Conservation (phyloP, 1,284 basidiomycete species). For the Melanopsichium pennsylvanicum region DNA sequence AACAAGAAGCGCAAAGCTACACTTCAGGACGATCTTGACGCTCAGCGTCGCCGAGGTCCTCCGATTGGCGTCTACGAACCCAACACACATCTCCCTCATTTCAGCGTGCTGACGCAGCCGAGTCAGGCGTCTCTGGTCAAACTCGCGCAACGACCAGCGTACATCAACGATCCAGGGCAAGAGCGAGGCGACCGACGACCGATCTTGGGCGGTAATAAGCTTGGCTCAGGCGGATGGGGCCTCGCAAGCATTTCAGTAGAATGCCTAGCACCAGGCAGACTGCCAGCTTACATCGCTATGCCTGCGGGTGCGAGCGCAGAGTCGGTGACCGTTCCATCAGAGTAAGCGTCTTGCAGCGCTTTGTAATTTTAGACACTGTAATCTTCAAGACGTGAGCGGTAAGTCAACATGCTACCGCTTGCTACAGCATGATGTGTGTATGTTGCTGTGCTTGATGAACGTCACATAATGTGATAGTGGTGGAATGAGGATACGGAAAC, state of each 20-base stretch:
- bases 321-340: not conserved
- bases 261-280: conserved; percentile 14
- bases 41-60: conserved; percentile 42
- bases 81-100: conserved; percentile 56
- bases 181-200: conserved; percentile 31
- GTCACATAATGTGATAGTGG: too few relatives aligned
- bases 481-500: too few relatives aligned
- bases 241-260: conserved; percentile 44
- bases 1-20: conserved; percentile 23
- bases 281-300: conserved; percentile 14
- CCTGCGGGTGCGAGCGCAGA: conserved; percentile 12
- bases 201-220: conserved; percentile 44
- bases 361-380: conserved; percentile 11
- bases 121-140: conserved; percentile 37
- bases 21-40: conserved; percentile 13
- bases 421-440: too few relatives aligned
- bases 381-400: too few relatives aligned
- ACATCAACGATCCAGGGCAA: conserved; percentile 20
- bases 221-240: conserved; percentile 50
- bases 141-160: conserved; percentile 30
- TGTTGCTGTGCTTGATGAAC: too few relatives aligned
- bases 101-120: conserved; percentile 53
- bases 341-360: not conserved
- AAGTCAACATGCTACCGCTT: too few relatives aligned
- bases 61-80: conserved; percentile 64